Evolutionary conservation across 495 filamentous ascomycete genomes (phyloP).

Genomic region (Hypoxylon perforatum): DNA sequence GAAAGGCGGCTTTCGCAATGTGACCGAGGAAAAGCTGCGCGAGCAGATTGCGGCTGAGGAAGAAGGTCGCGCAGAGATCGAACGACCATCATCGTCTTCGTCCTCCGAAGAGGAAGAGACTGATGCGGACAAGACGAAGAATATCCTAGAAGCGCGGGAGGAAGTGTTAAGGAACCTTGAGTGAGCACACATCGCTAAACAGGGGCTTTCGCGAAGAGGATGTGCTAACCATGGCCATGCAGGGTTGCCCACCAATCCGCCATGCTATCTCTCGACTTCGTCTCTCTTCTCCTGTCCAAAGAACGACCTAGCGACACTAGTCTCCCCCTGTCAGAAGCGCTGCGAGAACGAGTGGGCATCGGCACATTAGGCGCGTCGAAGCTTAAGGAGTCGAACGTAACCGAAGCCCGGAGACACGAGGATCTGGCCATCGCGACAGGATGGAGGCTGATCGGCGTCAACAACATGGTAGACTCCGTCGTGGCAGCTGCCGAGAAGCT

Average conservation of each 20-base stretch:
- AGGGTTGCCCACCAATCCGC: slow-evolving; percentile 72
- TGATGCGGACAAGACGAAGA: slow-evolving; percentile 49
- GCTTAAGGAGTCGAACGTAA: slow-evolving; percentile 68
- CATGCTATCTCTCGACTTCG: slow-evolving; percentile 77
- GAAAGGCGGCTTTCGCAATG: slow-evolving; percentile 76
- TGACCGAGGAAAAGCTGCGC: slow-evolving; percentile 71
- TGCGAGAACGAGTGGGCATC: slow-evolving; percentile 75
- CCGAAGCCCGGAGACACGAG: slow-evolving; percentile 65
- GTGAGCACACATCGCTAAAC: slow-evolving; percentile 43
- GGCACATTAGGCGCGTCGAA: slow-evolving; percentile 81
- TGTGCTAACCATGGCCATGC: slow-evolving; percentile 15
- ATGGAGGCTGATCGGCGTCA: slow-evolving; percentile 81
- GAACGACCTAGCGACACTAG: slow-evolving; percentile 70
- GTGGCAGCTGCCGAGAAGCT: slow-evolving; percentile 77
- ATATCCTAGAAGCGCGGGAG: slow-evolving; percentile 56
- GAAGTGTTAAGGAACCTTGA: slow-evolving; percentile 65
- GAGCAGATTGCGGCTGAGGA: slow-evolving; percentile 68
- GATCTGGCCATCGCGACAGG: slow-evolving; percentile 73
- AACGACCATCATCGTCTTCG: slow-evolving; percentile 40
- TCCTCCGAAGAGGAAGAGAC: slow-evolving; percentile 48
- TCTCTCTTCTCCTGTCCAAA: slow-evolving; percentile 86
- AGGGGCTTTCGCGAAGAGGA: neutral
- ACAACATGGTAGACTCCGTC: slow-evolving; percentile 77
- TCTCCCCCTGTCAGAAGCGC: slow-evolving; percentile 71
- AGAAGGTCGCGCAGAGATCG: slow-evolving; percentile 37